Evolutionary conservation across 2,329 filamentous ascomycete genomes (phyloP).

Genomic region (Leptographium lundbergii): DNA sequence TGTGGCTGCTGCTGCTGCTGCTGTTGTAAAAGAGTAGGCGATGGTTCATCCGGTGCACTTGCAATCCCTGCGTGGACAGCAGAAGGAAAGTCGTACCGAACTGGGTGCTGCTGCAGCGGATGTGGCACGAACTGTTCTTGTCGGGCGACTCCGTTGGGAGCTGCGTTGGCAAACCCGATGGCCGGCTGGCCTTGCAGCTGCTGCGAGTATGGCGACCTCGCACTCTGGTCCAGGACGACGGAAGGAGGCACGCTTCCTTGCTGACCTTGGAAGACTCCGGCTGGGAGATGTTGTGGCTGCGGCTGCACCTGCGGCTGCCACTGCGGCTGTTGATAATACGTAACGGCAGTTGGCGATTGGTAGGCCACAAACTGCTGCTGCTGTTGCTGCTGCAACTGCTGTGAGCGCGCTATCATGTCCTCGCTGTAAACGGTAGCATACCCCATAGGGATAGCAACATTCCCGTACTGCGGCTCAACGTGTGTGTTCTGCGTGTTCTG

Average conservation of each 20-base stretch:
- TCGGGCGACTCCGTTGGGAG: neutral
- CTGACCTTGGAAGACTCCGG: neutral
- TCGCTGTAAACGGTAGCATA: slow-evolving; percentile 26
- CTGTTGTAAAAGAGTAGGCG: neutral
- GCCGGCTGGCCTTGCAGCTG: neutral
- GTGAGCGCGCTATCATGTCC: slow-evolving; percentile 17
- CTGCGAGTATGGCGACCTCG: neutral
- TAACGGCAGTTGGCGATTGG: neutral
- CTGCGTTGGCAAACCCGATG: neutral
- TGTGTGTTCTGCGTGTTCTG: neutral
- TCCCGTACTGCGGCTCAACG: slow-evolving; percentile 23
- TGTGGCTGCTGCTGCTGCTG: neutral
- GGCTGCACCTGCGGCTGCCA: neutral
- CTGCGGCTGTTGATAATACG: neutral
- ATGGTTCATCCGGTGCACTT: neutral
- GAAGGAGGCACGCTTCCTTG: too few relatives aligned
- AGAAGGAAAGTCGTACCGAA: neutral
- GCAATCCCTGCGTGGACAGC: neutral
- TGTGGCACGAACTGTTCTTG: neutral
- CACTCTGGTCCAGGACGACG: too few relatives aligned
- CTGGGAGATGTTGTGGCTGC: neutral
- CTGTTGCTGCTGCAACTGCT: slow-evolving; percentile 1
- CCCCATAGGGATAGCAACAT: slow-evolving; percentile 24
- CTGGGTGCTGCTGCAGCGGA: slow-evolving; percentile 8
- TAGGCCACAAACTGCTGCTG: neutral